Evolutionary conservation across 495 filamentous ascomycete genomes (phyloP).

Genomic region (Astrothelium macrocarpum): DNA sequence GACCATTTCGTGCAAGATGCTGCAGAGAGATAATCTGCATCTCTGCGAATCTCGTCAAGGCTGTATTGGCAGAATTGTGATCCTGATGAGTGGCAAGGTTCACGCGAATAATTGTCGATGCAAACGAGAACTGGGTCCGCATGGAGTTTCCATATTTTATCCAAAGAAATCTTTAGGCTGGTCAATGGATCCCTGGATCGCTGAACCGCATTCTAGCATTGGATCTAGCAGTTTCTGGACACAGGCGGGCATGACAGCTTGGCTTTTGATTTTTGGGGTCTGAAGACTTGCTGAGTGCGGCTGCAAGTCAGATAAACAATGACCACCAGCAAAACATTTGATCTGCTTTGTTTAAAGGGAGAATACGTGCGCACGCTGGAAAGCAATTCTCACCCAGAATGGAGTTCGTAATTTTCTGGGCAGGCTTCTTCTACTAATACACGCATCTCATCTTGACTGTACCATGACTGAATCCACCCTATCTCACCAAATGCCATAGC

Average conservation of each 20-base stretch:
- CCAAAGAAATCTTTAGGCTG: not conserved
- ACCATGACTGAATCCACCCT: not conserved
- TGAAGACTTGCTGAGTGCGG: too few relatives aligned
- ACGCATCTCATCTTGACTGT: not conserved
- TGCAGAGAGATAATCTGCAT: too few relatives aligned
- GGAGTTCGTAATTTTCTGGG: not conserved
- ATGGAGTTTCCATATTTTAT: too few relatives aligned
- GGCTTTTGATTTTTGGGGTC: too few relatives aligned
- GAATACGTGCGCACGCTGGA: not conserved
- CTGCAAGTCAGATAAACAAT: too few relatives aligned
- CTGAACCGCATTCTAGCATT: not conserved
- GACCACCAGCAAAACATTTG: not conserved
- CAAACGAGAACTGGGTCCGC: too few relatives aligned
- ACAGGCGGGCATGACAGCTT: too few relatives aligned
- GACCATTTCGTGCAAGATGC: too few relatives aligned
- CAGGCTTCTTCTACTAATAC: constrained; percentile 1
- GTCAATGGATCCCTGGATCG: not conserved
- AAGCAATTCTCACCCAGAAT: not conserved
- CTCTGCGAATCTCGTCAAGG: not conserved
- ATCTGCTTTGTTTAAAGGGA: not conserved
- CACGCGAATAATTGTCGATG: too few relatives aligned
- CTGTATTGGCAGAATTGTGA: too few relatives aligned
- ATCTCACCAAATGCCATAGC: not conserved
- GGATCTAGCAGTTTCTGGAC: too few relatives aligned
- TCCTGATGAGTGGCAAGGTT: too few relatives aligned